Conservation (phyloP, 2,329 filamentous ascomycete species). For the Amylocarpus encephaloides region DNA sequence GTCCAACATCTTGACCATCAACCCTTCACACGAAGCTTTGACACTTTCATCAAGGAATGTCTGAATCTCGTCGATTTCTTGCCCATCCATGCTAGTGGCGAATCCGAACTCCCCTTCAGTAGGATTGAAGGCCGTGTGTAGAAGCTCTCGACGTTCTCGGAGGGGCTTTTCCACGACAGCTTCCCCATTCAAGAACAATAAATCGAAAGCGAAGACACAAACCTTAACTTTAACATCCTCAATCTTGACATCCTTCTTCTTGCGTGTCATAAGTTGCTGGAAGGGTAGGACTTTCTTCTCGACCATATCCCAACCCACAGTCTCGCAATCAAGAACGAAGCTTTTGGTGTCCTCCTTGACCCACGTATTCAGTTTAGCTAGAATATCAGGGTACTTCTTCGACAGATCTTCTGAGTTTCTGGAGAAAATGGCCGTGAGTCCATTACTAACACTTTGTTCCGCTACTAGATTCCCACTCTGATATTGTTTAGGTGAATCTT, state of each 20-base stretch:
- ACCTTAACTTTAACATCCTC: constrained; percentile 96
- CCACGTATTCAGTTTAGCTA: constrained; percentile 82
- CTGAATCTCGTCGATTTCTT: constrained; percentile 90
- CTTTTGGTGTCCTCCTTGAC: constrained; percentile 84
- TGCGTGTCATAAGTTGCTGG: constrained; percentile 96
- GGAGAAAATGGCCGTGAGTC: constrained; percentile 90
- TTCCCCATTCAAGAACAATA: constrained; percentile 89
- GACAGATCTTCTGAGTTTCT: constrained; percentile 95
- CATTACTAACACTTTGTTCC: constrained; percentile 45
- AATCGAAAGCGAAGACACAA: constrained; percentile 92
- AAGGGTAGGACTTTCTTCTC: constrained; percentile 97
- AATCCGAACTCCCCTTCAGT: constrained; percentile 89
- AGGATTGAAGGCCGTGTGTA: constrained; percentile 66
- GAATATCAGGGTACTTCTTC: constrained; percentile 95
- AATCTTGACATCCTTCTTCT: constrained; percentile 92
- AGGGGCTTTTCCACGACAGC: constrained; percentile 82
- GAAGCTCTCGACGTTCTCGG: constrained; percentile 71
- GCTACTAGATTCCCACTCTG: constrained; percentile 53
- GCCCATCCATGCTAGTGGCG: constrained; percentile 79
- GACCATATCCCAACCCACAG: constrained; percentile 89
- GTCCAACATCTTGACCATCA: constrained; percentile 99
- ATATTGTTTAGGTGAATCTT: constrained; percentile 66
- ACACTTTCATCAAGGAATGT: constrained; percentile 87
- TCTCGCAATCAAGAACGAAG: constrained; percentile 98
- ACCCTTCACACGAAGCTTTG: constrained; percentile 89